Evolutionary conservation across 129 eudicot genomes (phyloP), one percentile per base, ranked within the genome.

Genomic region (Arctium minus): DNA sequence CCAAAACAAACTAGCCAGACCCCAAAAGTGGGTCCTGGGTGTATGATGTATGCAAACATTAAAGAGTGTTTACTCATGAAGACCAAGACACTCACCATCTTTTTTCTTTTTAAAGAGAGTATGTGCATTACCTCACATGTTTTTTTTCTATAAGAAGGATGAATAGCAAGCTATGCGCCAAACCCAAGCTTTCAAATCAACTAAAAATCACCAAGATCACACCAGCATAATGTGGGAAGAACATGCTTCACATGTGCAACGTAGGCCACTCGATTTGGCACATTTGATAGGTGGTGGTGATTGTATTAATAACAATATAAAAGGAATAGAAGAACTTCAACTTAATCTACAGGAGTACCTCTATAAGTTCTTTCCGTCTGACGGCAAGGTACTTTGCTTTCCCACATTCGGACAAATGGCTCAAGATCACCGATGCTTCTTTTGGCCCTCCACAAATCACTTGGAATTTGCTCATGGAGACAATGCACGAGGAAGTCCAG

Each of bases 401-500:
- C 77, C 92, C 92, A 60, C 77, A 48, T 64, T 77, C 88, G 1
- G 92, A 90, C 36, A 96, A 86, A 89, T 93, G 89, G 83, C 88
- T 88, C 86, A 93, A 83, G 62, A 96, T 85, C 44, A 92, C 86
- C 18, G 81, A 88, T 22, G 97, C 94, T 86, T 96, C 94, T 33
- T 33, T 33, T 33, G 1, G 36, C 36, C 36, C 97, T 69, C 86
- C 87, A 77, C 94, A 95, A 9, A 89, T 82, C 50, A 72, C 90
- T 80, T 80, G 84, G 77, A 95, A 95, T 65, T 86, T 92, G n/a
- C 67, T 86, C 93, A 87, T 87, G 7, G 97, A 91, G 73, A 92
- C 70, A 9, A 95, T 88, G 81, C 94, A 95, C 4, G 94, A 87
- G 3, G 36, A 33, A 12, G 93, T 95, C 98, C 98, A 92, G 69